A percentile compares a stretch with the other conserved stretches of the same genome.
phyloP scores from a whole-genome alignment of 1,139 yeast species.

The Diutina neorugosa region DNA sequence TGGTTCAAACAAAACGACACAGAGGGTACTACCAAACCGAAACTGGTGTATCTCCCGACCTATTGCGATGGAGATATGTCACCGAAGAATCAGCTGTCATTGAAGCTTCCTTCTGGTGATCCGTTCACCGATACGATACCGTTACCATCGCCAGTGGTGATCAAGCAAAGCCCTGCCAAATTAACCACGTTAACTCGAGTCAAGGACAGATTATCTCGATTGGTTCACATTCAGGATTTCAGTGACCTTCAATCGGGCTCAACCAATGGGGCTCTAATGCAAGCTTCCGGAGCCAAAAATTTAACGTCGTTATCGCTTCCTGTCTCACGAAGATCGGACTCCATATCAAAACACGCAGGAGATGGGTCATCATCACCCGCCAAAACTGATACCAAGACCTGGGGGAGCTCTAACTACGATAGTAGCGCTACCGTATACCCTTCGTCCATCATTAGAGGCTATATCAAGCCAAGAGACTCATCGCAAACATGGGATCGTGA shows the following conservation, averaged over 20 bases:
- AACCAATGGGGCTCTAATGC: not conserved
- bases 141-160: not conserved
- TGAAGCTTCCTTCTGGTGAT: not conserved
- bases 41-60: not conserved
- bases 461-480: not conserved
- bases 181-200: not conserved
- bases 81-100: not conserved
- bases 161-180: not conserved
- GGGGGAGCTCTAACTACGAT: not conserved
- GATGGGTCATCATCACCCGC: not conserved
- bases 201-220: not conserved
- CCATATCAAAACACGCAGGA: not conserved
- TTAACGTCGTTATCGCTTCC: not conserved
- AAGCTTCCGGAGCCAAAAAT: not conserved
- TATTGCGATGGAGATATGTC: not conserved
- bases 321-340: not conserved
- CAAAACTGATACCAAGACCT: too few species aligned
- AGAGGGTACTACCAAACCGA: not conserved
- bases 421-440: not conserved
- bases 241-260: not conserved
- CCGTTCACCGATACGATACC: not conserved
- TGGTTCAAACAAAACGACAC: not conserved
- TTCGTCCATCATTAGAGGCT: not conserved
- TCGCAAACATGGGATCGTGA: not conserved
- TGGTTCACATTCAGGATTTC: not conserved